Conservation (phyloP, 2,329 filamentous ascomycete species). For the Parafenestella ontariensis region DNA sequence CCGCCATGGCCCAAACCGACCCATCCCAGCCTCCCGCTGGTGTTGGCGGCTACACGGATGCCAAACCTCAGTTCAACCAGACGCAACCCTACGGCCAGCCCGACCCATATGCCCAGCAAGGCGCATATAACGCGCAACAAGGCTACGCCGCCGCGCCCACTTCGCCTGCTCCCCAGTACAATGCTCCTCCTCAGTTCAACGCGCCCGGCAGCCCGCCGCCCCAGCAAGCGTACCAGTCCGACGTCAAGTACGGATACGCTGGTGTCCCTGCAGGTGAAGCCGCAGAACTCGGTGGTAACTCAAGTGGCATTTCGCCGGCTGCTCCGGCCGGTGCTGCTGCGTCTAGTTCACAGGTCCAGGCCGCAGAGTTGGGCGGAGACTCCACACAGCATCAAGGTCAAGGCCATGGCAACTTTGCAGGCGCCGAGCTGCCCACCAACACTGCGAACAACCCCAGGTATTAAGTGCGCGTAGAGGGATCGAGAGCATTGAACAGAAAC, state of each 20-base stretch:
- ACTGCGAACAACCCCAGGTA: conserved; percentile 1
- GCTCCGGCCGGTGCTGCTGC: neutral
- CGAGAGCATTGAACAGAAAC: neutral
- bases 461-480: neutral
- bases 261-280: neutral
- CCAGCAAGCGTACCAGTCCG: conserved; percentile 5
- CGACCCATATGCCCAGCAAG: conserved; percentile 7
- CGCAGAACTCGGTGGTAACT: conserved; percentile 10
- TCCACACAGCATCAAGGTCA: neutral
- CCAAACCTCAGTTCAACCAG: conserved; percentile 21
- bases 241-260: conserved; percentile 4
- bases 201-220: conserved; percentile 13
- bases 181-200: conserved; percentile 11
- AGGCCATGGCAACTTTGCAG: neutral
- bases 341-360: conserved; percentile 1
- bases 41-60: conserved; percentile 23
- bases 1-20: conserved; percentile 13
- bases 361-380: conserved; percentile 11
- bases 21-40: conserved; percentile 18
- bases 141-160: conserved; percentile 1
- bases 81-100: conserved; percentile 9
- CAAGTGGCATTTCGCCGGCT: neutral
- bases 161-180: conserved; percentile 24
- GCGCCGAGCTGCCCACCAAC: neutral
- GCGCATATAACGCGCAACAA: conserved; percentile 7